Conservation (phyloP, 2,329 filamentous ascomycete genomes). For the Fusarium staphyleae region DNA sequence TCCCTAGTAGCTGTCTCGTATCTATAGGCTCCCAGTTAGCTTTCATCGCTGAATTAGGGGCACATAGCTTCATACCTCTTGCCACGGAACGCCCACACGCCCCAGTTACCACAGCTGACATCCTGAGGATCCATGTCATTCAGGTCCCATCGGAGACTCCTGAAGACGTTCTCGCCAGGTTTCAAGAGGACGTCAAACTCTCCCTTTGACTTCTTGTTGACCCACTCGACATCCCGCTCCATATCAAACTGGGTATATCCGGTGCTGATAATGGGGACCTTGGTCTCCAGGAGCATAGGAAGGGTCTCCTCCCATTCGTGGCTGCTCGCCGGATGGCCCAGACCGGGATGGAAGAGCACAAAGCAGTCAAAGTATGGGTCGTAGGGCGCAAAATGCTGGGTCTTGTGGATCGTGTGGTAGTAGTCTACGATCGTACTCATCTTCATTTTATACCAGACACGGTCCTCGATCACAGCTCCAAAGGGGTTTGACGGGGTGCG, state of each 20-base stretch:
- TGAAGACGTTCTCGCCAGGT: conserved; percentile 92
- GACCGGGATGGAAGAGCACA: conserved; percentile 93
- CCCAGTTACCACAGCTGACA: conserved; percentile 95
- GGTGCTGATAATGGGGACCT: conserved; percentile 91
- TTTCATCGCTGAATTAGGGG: conserved; percentile 33
- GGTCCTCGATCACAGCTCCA: conserved; percentile 91
- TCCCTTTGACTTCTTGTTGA: conserved; percentile 81
- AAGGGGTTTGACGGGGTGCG: conserved; percentile 88
- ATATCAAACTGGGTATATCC: conserved; percentile 97
- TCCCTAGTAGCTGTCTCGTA: conserved; percentile 70
- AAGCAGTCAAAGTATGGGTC: conserved; percentile 99
- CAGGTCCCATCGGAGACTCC: conserved; percentile 94
- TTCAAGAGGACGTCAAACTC: conserved; percentile 93
- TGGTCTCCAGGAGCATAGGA: conserved; percentile 90
- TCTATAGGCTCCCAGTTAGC: conserved; percentile 44
- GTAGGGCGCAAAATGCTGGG: conserved; percentile 89
- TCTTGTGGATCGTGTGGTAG: conserved; percentile 94
- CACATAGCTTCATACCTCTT: conserved; percentile 74
- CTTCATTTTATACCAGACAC: conserved; percentile 88
- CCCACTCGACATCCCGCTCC: conserved; percentile 90
- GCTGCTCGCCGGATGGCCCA: conserved; percentile 91
- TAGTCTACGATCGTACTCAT: conserved; percentile 98
- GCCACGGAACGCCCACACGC: conserved; percentile 94
- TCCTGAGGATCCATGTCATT: conserved; percentile 96
- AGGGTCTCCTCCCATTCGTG: conserved; percentile 95